These are phyloP conservation scores for Syzygium syzygioides DNA, from an alignment of 441 rosid species.

Conservation along the genomic window DNA sequence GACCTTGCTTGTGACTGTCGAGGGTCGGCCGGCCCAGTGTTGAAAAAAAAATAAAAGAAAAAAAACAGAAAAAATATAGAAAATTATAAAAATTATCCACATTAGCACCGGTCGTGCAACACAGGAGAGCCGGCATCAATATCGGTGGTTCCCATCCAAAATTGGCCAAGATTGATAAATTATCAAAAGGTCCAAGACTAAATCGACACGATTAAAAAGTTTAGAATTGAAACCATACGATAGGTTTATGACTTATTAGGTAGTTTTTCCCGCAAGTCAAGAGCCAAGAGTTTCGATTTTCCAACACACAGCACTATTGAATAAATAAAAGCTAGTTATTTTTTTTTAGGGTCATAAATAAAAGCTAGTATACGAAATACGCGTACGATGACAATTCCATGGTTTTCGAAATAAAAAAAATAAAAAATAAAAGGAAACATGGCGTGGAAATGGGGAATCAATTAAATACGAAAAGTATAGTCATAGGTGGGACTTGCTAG, in stretches of 20 bases:
- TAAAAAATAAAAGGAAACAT: not conserved
- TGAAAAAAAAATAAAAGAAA: not conserved
- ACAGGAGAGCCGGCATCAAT: fast-evolving
- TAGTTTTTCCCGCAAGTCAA: not conserved
- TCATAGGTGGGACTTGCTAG: not conserved
- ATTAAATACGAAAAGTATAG: not conserved
- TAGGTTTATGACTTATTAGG: not conserved
- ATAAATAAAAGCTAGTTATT: not conserved
- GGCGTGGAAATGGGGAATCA: not conserved
- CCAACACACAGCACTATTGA: not conserved
- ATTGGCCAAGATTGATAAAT: not conserved
- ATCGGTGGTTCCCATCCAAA: fast-evolving
- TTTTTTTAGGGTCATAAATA: too few species aligned
- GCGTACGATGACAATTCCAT: not conserved
- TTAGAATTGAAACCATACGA: fast-evolving
- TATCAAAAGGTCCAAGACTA: fast-evolving
- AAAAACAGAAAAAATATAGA: too few species aligned
- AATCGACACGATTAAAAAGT: not conserved
- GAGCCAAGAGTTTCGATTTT: not conserved
- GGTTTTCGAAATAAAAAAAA: not conserved
- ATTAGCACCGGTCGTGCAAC: fast-evolving
- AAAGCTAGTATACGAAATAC: not conserved
- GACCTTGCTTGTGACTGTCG: not conserved
- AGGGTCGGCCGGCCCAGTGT: fast-evolving
- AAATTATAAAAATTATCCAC: not conserved